Conservation (phyloP, 805 yeast species). For the Dipodascopsis uninucleata region DNA sequence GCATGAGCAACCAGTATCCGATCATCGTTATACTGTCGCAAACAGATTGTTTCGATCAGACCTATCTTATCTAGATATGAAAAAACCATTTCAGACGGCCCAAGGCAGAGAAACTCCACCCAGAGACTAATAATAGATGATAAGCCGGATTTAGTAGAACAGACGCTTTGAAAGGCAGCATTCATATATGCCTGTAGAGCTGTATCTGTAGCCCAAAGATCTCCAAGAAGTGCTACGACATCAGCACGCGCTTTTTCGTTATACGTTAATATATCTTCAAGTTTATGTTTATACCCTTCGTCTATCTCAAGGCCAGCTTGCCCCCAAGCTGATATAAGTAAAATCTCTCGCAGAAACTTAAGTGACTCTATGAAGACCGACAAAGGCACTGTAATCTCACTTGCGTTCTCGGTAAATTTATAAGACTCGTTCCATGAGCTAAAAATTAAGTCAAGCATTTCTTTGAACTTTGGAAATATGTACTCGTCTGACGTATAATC, state of each 20-base stretch:
- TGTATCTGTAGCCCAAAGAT: constrained; percentile 4
- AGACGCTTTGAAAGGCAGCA: constrained; percentile 8
- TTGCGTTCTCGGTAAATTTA: constrained; percentile 29
- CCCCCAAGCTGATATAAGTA: constrained; percentile 63
- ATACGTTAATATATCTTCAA: constrained; percentile 63
- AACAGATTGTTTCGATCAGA: constrained; percentile 7
- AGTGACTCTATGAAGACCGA: constrained; percentile 40
- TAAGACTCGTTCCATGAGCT: background rate
- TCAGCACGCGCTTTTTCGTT: constrained; percentile 50
- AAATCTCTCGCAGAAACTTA: constrained; percentile 52
- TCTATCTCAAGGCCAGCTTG: constrained; percentile 51
- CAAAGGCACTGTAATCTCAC: constrained; percentile 22
- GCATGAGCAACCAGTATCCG: constrained; percentile 42
- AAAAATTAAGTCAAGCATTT: constrained; percentile 30
- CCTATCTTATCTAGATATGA: constrained; percentile 21
- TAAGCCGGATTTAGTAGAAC: constrained; percentile 13
- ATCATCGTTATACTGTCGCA: constrained; percentile 17
- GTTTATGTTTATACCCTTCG: constrained; percentile 66
- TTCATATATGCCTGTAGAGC: constrained; percentile 4
- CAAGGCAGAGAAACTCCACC: constrained; percentile 33
- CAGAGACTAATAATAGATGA: constrained; percentile 28
- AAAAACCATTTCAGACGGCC: constrained; percentile 27
- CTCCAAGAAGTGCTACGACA: constrained; percentile 2
- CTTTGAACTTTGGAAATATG: constrained; percentile 54
- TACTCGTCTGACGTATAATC: constrained; percentile 39